Evolutionary conservation across 176 grass and related monocot genomes (phyloP).

Genomic region (Alloteropsis semialata): DNA sequence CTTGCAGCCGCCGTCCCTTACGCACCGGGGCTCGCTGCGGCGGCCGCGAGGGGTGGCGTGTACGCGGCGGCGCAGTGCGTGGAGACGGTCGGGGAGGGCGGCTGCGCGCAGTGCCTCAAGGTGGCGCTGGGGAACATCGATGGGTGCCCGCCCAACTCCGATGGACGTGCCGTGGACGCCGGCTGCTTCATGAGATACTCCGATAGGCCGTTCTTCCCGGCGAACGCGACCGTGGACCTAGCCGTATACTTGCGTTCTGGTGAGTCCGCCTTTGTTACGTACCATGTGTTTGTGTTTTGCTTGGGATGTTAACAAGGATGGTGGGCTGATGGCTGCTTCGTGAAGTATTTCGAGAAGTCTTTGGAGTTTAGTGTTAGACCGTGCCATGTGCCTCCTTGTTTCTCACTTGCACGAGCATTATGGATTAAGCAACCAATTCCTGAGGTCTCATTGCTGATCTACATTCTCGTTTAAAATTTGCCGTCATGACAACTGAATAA

Average conservation of each 20-base stretch:
- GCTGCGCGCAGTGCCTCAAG: conserved; percentile 54
- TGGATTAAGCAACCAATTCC: conserved; percentile 7
- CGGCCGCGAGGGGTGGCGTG: conserved; percentile 42
- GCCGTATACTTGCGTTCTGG: conserved; percentile 58
- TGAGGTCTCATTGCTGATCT: not conserved
- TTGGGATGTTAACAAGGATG: too few relatives aligned
- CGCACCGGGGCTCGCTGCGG: conserved; percentile 35
- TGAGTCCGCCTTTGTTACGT: conserved; percentile 24
- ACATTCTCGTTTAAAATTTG: not conserved
- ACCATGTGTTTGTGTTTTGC: too few relatives aligned
- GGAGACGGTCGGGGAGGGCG: conserved; percentile 46
- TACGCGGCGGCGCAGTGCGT: conserved; percentile 74
- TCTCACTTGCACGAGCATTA: not conserved
- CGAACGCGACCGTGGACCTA: conserved; percentile 66
- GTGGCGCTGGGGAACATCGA: conserved; percentile 54
- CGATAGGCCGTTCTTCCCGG: conserved; percentile 54
- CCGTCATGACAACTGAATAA: not conserved
- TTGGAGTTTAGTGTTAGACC: too few relatives aligned
- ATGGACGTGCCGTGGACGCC: conserved; percentile 60
- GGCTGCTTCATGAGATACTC: conserved; percentile 96
- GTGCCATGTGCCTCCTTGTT: not conserved
- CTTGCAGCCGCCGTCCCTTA: conserved; percentile 49
- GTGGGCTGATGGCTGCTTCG: too few relatives aligned
- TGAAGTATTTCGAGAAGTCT: too few relatives aligned
- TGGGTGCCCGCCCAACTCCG: conserved; percentile 53